phyloP scores from a whole-genome alignment of 192 early-diverging fungal species.

The Backusella westeae region DNA sequence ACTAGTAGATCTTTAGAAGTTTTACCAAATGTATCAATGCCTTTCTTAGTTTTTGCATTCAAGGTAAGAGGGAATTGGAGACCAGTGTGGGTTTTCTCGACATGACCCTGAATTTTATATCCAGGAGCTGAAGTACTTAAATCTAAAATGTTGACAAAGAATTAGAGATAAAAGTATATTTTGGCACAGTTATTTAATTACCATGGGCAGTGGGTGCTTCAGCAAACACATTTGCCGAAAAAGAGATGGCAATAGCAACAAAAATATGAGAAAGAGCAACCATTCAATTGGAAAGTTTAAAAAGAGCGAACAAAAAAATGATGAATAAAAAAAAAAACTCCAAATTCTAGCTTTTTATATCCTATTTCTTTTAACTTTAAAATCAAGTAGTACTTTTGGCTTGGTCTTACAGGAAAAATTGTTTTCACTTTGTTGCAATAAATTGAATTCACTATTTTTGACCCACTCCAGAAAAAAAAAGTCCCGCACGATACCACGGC shows the following conservation, averaged over 20 bases:
- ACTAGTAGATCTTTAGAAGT: conserved; percentile 43
- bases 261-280: conserved; percentile 12
- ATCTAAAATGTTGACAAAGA: background rate
- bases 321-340: background rate
- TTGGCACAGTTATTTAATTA: background rate
- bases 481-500: background rate
- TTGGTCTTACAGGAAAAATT: background rate
- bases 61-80: conserved; percentile 2
- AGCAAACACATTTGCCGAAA: background rate
- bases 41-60: background rate
- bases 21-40: conserved; percentile 42
- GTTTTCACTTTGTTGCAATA: background rate
- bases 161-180: background rate
- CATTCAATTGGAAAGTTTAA: background rate
- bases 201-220: conserved; percentile 11
- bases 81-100: conserved; percentile 9
- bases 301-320: background rate
- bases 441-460: background rate
- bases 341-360: background rate
- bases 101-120: conserved; percentile 10
- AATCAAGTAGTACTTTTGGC: background rate
- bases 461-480: background rate
- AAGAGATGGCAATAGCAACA: conserved; percentile 18
- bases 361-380: background rate
- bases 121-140: background rate